Percentiles rank a stretch among this genome's conserved stretches.
These are phyloP conservation scores for Colletotrichum plurivorum DNA, from an alignment of 2,329 filamentous ascomycete genomes.

Conservation along the genomic window DNA sequence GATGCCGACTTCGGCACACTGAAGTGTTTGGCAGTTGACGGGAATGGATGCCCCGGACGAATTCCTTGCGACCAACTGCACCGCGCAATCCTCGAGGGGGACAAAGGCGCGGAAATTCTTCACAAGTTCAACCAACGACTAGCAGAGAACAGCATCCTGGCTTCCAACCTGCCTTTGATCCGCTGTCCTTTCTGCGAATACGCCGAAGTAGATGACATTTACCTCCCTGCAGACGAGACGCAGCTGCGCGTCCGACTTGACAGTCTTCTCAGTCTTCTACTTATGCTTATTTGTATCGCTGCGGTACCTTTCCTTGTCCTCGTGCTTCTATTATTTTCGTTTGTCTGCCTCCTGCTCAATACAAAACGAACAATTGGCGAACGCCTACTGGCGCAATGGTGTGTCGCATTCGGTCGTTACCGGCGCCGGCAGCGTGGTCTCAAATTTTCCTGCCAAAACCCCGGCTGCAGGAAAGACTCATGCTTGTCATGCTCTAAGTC, in stretches of 20 bases:
- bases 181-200: slow-evolving; percentile 94
- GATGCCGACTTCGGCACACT: slow-evolving; percentile 80
- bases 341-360: slow-evolving; percentile 60
- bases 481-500: slow-evolving; percentile 86
- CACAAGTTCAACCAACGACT: slow-evolving; percentile 84
- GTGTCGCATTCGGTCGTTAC: slow-evolving; percentile 75
- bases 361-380: slow-evolving; percentile 59
- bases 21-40: slow-evolving; percentile 84
- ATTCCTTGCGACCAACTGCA: slow-evolving; percentile 79
- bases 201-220: slow-evolving; percentile 87
- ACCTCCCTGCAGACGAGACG: slow-evolving; percentile 69
- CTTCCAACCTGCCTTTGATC: slow-evolving; percentile 81
- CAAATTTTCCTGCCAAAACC: slow-evolving; percentile 82
- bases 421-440: slow-evolving; percentile 79
- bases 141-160: slow-evolving; percentile 80
- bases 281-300: slow-evolving; percentile 67
- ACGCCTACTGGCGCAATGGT: slow-evolving; percentile 63
- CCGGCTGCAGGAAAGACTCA: slow-evolving; percentile 77
- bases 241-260: slow-evolving; percentile 70
- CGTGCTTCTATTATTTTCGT: slow-evolving; percentile 62
- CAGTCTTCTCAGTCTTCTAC: slow-evolving; percentile 61
- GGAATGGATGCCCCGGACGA: slow-evolving; percentile 79
- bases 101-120: slow-evolving; percentile 79
- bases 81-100: slow-evolving; percentile 79
- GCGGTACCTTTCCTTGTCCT: slow-evolving; percentile 71